Base-by-base conservation (phyloP, 176 grass and related monocot species). In the Poa pratensis region DNA sequence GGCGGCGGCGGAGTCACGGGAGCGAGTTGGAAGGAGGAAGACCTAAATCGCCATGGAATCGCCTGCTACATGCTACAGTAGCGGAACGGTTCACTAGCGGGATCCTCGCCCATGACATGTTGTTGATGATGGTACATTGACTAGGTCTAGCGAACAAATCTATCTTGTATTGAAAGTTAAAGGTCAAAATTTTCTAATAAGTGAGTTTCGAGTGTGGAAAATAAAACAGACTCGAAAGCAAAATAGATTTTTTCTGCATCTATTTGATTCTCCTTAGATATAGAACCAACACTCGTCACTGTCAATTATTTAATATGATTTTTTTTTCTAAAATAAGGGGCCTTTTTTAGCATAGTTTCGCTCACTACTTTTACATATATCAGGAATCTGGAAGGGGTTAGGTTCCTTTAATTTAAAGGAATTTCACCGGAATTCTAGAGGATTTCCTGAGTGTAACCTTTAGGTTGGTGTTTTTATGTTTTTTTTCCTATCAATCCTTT, bases 311-410 rank as follows among this genome's bases (percentile, higher is more conserved):
- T 9, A 55, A 55, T 55, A n/a, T 1, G 4, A 7, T 14, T 19
- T 1, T 19, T 32, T n/a, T 53, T 20, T 55, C 0, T 0, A n/a
- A n/a, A 20, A 55, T 55, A n/a, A 19, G 7, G 53, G 19, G 9
- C 4, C 16, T 7, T 55, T n/a, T 20, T 20, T n/a, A 20, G 14
- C 6, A 9, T 55, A 55, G 53, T 20, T 7, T n/a, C 18, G 20
- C 19, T n/a, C 19, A 20, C 6, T 20, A 8, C 1, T n/a, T 2
- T 20, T n/a, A 55, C 19, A n/a, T 55, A 1, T 55, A 19, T n/a
- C 20, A n/a, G 0, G 53, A 9, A 6, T n/a, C 3, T n/a, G 19
- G 6, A 1, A 6, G 1, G 7, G 53, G 20, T n/a, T 8, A 1
- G 53, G 53, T 19, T 19, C 17, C 6, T 54, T 54, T 54, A 19